Base-by-base conservation (phyloP, 306 rosid genomes). In the Comarum palustre region DNA sequence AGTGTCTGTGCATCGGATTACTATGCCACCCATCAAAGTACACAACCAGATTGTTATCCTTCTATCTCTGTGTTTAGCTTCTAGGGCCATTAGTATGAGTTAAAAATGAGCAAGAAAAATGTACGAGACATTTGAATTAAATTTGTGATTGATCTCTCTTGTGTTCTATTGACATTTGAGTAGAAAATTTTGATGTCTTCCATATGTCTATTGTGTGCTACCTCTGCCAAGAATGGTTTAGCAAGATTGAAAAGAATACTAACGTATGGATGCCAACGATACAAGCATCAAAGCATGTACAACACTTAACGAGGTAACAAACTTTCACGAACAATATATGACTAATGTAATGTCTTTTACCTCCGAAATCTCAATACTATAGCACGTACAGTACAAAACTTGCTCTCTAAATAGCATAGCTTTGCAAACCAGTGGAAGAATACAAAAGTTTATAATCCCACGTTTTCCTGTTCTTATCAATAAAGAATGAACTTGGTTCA, bases 61-160 rank as follows among this genome's bases (percentile, higher is more conserved):
- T 25, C 22, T 34, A 36, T 43, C 63, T 62, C 8, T 29, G 67
- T 69, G 16, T 57, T 71, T 80, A 45, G 69, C 29, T 31, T 66
- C 66, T 80, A 70, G 42, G 68, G 58, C 22, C 48, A 39, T 47
- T 69, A 34, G 55, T 17, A 54, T 64, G 79, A 62, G 41, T 51
- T 47, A n/a, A 52, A 39, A n/a, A 63, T n/a, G 24, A 4, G 66
- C 15, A 20, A 64, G 55, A 58, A 25, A 29, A 50, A 45, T 68
- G 72, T 62, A 79, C 12, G 68, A 50, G 69, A 51, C 55, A 34
- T 79, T 73, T 25, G n/a, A 50, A 20, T 39, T 61, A 68, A 50
- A 38, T 19, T 20, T 5, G 67, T 58, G 20, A 59, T 39, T 24
- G 43, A 16, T 61, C 67, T 61, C 41, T 60, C 46, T 39, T 64